phyloP scores from a whole-genome alignment of 805 yeast genomes.

The Candida odintsovae region DNA sequence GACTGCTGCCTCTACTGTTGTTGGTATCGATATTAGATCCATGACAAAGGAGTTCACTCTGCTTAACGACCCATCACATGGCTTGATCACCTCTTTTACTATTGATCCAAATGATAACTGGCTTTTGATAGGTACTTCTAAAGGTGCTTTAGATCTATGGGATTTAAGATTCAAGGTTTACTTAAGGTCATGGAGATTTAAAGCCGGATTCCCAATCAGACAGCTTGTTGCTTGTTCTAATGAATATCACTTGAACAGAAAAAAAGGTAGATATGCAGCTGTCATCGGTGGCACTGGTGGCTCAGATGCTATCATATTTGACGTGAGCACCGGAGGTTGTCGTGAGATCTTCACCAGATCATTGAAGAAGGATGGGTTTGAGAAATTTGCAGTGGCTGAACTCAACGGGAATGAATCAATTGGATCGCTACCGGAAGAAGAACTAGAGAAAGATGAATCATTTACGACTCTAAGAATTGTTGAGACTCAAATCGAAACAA shows the following conservation, averaged over 20 bases:
- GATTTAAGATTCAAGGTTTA: slow-evolving; percentile 63
- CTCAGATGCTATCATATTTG: slow-evolving; percentile 68
- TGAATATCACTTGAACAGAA: slow-evolving; percentile 27
- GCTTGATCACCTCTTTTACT: slow-evolving; percentile 56
- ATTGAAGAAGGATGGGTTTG: slow-evolving; percentile 8
- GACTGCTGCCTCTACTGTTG: slow-evolving; percentile 48
- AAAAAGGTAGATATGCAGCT: slow-evolving; percentile 40
- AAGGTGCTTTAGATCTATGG: slow-evolving; percentile 76
- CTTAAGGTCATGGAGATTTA: slow-evolving; percentile 59
- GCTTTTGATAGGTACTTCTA: slow-evolving; percentile 68
- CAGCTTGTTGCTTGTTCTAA: slow-evolving; percentile 40
- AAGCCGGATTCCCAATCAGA: slow-evolving; percentile 43
- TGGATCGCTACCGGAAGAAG: background rate
- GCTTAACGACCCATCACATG: slow-evolving; percentile 57
- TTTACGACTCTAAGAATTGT: slow-evolving; percentile 16
- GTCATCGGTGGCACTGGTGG: slow-evolving; percentile 63
- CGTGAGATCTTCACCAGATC: slow-evolving; percentile 31
- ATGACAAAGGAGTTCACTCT: slow-evolving; percentile 40
- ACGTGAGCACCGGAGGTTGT: slow-evolving; percentile 59
- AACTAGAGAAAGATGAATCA: slow-evolving; percentile 2
- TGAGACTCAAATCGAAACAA: slow-evolving; percentile 15
- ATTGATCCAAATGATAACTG: slow-evolving; percentile 51
- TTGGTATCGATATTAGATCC: slow-evolving; percentile 51
- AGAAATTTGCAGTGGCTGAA: slow-evolving; percentile 15
- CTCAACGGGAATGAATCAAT: slow-evolving; percentile 3